These are phyloP conservation scores for Ascochyta viciae-villosae DNA, from an alignment of 2,329 filamentous ascomycete genomes.

Conservation along the genomic window DNA sequence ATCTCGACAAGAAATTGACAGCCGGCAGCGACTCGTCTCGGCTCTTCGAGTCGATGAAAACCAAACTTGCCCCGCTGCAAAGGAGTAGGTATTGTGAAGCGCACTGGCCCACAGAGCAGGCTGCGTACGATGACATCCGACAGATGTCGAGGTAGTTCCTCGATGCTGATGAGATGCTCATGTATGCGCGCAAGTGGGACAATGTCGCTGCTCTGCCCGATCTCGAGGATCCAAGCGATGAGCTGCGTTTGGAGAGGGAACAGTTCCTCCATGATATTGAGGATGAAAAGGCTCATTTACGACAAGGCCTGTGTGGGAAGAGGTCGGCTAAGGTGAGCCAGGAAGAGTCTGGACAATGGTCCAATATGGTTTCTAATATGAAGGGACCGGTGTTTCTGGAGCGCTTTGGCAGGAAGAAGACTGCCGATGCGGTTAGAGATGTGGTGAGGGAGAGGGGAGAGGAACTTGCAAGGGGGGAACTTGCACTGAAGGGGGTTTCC, in stretches of 20 bases:
- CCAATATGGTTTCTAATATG: not conserved
- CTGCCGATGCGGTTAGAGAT: too few species aligned
- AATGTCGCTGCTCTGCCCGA: not conserved
- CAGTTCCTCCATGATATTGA: not conserved
- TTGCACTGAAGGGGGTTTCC: too few species aligned
- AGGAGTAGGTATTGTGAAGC: not conserved
- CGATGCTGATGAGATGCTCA: conserved; percentile 2
- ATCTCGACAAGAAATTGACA: not conserved
- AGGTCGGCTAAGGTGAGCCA: not conserved
- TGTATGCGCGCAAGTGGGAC: not conserved
- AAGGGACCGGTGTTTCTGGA: not conserved
- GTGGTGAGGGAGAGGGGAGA: too few species aligned
- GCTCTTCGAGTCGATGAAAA: conserved; percentile 2
- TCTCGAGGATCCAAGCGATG: too few species aligned
- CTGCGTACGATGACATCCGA: not conserved
- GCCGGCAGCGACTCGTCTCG: not conserved
- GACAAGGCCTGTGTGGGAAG: not conserved
- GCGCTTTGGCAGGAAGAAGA: too few species aligned
- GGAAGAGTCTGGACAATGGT: not conserved
- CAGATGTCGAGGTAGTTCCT: conserved; percentile 2
- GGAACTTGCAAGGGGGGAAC: too few species aligned
- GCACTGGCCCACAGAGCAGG: conserved; percentile 1
- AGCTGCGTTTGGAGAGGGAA: not conserved
- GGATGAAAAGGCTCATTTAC: not conserved
- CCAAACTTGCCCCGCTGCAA: not conserved